Evolutionary conservation across 2,329 filamentous ascomycete genomes (phyloP).

Genomic region (Colletotrichum cereale): DNA sequence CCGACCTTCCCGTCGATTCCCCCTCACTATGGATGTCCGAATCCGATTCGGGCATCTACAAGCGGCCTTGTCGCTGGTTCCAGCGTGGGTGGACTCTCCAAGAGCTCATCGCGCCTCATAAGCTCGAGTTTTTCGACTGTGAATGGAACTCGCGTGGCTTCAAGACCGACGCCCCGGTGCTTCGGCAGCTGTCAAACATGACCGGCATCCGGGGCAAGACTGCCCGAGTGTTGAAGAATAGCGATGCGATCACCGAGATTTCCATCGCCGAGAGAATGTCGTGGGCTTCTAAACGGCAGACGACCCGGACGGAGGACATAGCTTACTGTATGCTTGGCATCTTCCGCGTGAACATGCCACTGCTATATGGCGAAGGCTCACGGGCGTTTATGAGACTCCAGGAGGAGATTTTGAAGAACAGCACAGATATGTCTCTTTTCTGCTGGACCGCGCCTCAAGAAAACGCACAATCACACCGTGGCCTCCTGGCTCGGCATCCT

Average conservation of each 20-base stretch:
- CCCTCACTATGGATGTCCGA: not conserved
- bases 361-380: constrained; percentile 46
- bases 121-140: constrained; percentile 43
- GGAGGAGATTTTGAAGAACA: constrained; percentile 13
- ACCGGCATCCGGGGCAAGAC: constrained; percentile 2
- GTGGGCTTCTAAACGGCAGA: constrained; percentile 44
- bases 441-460: constrained; percentile 8
- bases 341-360: constrained; percentile 46
- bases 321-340: constrained; percentile 47
- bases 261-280: constrained; percentile 42
- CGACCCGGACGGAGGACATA: constrained; percentile 43
- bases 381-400: constrained; percentile 43
- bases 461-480: not conserved
- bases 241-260: not conserved
- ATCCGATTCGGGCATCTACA: not conserved
- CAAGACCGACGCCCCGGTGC: constrained; percentile 3
- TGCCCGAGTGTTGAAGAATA: not conserved
- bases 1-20: not conserved
- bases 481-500: constrained; percentile 3
- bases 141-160: constrained; percentile 37
- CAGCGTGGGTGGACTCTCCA: constrained; percentile 33
- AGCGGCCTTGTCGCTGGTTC: constrained; percentile 19
- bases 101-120: constrained; percentile 42
- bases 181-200: constrained; percentile 1
- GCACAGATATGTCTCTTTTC: constrained; percentile 30